These are phyloP conservation scores for Mollisiaceae sp. DNA, from an alignment of 2,329 filamentous ascomycete genomes.

Conservation along the genomic window DNA sequence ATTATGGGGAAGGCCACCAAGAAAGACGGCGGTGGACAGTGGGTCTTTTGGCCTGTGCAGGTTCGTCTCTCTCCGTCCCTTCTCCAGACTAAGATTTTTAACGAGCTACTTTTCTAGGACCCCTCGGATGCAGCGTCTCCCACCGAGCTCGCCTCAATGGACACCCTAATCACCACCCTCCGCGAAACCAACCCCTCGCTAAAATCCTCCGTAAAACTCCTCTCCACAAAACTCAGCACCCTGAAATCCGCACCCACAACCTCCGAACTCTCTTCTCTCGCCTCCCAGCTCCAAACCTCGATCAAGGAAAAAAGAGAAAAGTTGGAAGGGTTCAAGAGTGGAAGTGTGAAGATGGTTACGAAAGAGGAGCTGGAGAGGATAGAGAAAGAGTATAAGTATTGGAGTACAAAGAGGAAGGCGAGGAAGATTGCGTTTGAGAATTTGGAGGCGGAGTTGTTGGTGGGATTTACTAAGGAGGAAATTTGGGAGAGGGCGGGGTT, in stretches of 20 bases:
- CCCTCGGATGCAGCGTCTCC: slow-evolving; percentile 53
- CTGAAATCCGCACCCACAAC: slow-evolving; percentile 53
- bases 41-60: slow-evolving; percentile 44
- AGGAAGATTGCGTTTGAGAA: slow-evolving; percentile 41
- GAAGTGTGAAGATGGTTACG: slow-evolving; percentile 49
- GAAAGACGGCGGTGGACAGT: slow-evolving; percentile 41
- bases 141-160: slow-evolving; percentile 54
- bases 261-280: slow-evolving; percentile 47
- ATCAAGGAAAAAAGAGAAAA: slow-evolving; percentile 42
- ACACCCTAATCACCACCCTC: slow-evolving; percentile 53
- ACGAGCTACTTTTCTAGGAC: slow-evolving; percentile 45
- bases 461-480: slow-evolving; percentile 51
- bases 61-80: slow-evolving; percentile 27
- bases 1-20: slow-evolving; percentile 56
- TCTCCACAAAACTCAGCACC: slow-evolving; percentile 50
- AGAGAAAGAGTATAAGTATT: slow-evolving; percentile 52
- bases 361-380: slow-evolving; percentile 53
- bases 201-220: slow-evolving; percentile 55
- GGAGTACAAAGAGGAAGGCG: slow-evolving; percentile 43
- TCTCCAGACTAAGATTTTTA: background rate
- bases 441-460: slow-evolving; percentile 49
- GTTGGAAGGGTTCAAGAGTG: slow-evolving; percentile 48
- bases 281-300: background rate
- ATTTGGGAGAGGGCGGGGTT: slow-evolving; percentile 50
- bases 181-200: slow-evolving; percentile 50